Base-by-base conservation (phyloP, 257 asterid genomes). In the Leonotis leonurus region DNA sequence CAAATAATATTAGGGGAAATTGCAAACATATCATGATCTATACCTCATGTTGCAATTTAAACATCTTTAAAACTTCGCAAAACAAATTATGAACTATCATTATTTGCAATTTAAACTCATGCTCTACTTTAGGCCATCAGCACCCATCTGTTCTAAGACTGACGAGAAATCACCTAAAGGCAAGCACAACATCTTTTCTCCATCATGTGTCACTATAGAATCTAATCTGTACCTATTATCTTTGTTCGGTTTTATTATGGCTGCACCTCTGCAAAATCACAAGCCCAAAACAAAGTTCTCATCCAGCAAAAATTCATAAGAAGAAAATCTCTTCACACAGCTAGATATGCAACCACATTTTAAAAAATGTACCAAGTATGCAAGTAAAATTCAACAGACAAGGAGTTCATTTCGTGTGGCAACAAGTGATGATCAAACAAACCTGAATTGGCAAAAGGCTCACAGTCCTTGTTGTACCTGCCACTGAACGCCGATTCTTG, bases 161-260 rank as follows among this genome's bases (percentile, higher is more conserved):
- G 90, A 87, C 3, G 83, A 79, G 13, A 93, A 83, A 72, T 85
- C 76, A 17, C 91, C 78, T 75, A 89, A 71, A 3, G 99, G 87
- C 83, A 83, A 68, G 71, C 96, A 93, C 3, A 96, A 94, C 60
- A 85, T 70, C 71, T 77, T 93, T 60, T 82, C 89, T 44, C 99
- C 97, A 52, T 87, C 94, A 60, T 89, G 99, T 1, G 96, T 89
- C 75, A 85, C 97, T 24, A 93, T 73, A 56, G 87, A 83, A 68
- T 89, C 92, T 59, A 81, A 61, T 41, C 75, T 95, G 20, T 93
- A 93, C 73, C 99, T 76, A 22, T 73, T 79, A 76, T 85, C 96
- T 79, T 87, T 93, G 78, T 69, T 76, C 3, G 99, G 87, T 40
- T 89, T 93, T 80, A 93, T 79, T 33, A 93, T 73, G 57, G 86